Conservation (phyloP, 2,329 filamentous ascomycete genomes). For the Beauveria scarabaeidicola region DNA sequence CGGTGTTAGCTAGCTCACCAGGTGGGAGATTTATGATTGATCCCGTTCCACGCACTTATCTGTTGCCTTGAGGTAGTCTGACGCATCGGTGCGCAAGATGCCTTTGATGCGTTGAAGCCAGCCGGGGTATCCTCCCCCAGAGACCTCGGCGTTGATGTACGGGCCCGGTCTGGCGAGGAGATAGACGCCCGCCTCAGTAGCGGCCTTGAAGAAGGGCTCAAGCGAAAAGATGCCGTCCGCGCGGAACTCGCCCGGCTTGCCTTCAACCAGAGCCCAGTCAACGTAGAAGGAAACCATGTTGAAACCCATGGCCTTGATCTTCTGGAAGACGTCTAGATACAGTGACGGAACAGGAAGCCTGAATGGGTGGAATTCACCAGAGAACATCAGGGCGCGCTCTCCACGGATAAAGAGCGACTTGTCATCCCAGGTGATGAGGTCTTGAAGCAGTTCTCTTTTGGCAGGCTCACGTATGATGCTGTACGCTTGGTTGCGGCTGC, state of each 20-base stretch:
- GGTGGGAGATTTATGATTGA: too few relatives aligned
- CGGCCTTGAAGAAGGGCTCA: constrained; percentile 69
- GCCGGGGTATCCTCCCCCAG: constrained; percentile 71
- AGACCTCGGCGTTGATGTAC: constrained; percentile 71
- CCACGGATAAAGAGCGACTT: constrained; percentile 62
- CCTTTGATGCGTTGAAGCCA: constrained; percentile 66
- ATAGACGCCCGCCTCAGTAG: constrained; percentile 64
- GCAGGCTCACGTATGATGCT: constrained; percentile 17
- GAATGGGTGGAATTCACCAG: constrained; percentile 66
- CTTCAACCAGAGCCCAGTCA: constrained; percentile 71
- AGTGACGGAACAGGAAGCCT: constrained; percentile 37
- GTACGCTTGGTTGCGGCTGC: constrained; percentile 16
- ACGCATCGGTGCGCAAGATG: constrained; percentile 52
- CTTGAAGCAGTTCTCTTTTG: constrained; percentile 22
- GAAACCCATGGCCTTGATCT: constrained; percentile 73
- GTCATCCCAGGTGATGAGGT: constrained; percentile 60
- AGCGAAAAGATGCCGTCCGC: constrained; percentile 65
- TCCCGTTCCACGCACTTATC: constrained; percentile 41
- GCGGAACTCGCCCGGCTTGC: constrained; percentile 58
- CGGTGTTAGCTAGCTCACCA: not conserved
- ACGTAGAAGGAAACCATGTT: constrained; percentile 73
- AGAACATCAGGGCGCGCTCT: constrained; percentile 62
- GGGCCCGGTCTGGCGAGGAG: constrained; percentile 64
- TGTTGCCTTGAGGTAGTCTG: constrained; percentile 57
- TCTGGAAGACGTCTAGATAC: constrained; percentile 69